Conservation (phyloP, 768 basidiomycete genomes). For the Chalciporus chontae region DNA sequence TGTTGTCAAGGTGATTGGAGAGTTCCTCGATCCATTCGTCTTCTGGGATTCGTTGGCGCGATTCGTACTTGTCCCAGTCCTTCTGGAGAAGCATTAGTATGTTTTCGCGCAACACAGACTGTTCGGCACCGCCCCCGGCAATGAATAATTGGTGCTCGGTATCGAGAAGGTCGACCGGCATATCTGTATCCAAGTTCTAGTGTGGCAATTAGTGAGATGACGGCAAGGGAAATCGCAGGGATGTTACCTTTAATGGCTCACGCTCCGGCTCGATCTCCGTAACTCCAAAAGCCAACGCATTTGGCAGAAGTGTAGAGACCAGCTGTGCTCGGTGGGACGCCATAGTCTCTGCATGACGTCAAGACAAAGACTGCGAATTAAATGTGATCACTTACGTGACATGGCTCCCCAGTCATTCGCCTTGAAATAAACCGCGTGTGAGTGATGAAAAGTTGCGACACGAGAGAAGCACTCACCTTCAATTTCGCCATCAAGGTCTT, state of each 20-base stretch:
- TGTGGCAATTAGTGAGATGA: constrained; percentile 13
- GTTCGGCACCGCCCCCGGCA: constrained; percentile 12
- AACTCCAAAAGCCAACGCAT: constrained; percentile 47
- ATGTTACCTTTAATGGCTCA: constrained; percentile 50
- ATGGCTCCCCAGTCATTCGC: constrained; percentile 64
- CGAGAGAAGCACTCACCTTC: constrained; percentile 38
- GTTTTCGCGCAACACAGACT: constrained; percentile 15
- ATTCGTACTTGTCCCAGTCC: constrained; percentile 14
- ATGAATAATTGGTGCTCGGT: constrained; percentile 36
- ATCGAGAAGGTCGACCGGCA: constrained; percentile 36
- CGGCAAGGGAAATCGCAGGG: not conserved
- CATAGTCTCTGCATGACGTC: constrained; percentile 39
- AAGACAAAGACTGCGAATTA: not conserved
- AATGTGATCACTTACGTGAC: constrained; percentile 42
- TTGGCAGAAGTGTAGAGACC: constrained; percentile 40
- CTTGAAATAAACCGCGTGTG: constrained; percentile 26
- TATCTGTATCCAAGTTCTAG: constrained; percentile 54
- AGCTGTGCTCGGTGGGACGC: constrained; percentile 44
- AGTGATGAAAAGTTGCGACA: not conserved
- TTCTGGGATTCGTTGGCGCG: constrained; percentile 21
- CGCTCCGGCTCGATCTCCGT: constrained; percentile 42
- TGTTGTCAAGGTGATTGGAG: constrained; percentile 33
- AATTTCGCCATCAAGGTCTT: constrained; percentile 68
- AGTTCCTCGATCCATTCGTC: constrained; percentile 40
- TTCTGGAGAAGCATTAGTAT: constrained; percentile 12